Evolutionary conservation across 176 grass and related monocot genomes (phyloP).

Genomic region (Oryza brachyantha): DNA sequence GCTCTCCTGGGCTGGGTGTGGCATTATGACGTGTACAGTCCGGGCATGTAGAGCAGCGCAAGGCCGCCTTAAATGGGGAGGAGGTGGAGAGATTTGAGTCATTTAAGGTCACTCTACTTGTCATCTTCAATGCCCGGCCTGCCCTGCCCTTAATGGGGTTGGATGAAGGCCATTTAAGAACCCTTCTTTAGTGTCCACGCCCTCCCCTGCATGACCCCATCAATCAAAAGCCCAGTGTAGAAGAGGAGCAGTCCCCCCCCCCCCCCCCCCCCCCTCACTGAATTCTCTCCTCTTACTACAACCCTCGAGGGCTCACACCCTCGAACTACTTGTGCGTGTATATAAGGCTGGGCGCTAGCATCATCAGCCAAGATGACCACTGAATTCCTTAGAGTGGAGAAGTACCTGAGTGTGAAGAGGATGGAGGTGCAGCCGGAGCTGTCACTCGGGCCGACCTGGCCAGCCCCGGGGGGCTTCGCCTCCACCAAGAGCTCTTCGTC

Average conservation of each 20-base stretch:
- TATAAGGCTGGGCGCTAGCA: neutral
- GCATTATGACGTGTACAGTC: constrained; percentile 60
- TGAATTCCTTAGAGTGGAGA: constrained; percentile 31
- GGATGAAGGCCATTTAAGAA: constrained; percentile 78
- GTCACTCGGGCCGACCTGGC: constrained; percentile 54
- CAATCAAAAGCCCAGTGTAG: constrained; percentile 44
- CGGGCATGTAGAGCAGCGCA: constrained; percentile 42
- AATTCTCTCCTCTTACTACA: constrained; percentile 15
- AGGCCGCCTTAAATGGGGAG: constrained; percentile 59
- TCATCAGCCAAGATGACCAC: constrained; percentile 37
- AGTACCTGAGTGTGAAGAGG: constrained; percentile 13
- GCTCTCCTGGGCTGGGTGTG: constrained; percentile 34
- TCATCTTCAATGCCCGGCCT: constrained; percentile 78
- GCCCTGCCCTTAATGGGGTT: constrained; percentile 78
- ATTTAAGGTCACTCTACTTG: constrained; percentile 90
- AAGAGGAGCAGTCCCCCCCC: neutral
- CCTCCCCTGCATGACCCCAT: constrained; percentile 66
- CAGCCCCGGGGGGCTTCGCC: constrained; percentile 1
- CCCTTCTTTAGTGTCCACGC: constrained; percentile 56
- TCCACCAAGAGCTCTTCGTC: constrained; percentile 62
- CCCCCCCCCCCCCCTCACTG: neutral
- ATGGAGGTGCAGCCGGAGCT: constrained; percentile 60
- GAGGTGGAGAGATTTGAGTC: constrained; percentile 78
- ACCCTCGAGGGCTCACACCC: neutral
- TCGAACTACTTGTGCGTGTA: neutral